Evolutionary conservation across 306 rosid species (phyloP).

Genomic region (Citrullus mucosospermus): DNA sequence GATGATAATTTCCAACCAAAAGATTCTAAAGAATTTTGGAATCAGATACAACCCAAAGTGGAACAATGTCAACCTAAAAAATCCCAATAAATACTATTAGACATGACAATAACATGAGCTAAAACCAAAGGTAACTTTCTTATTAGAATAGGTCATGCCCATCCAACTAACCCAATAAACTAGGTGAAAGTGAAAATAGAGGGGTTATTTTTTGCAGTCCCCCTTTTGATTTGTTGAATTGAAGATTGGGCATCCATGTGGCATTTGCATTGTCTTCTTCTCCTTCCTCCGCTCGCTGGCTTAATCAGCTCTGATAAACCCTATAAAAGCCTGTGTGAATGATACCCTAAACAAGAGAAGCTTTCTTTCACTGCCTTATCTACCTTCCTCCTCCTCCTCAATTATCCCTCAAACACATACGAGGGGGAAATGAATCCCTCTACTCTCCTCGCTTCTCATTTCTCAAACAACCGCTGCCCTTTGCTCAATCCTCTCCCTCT

Average conservation of each 20-base stretch:
- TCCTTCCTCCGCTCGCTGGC: slow-evolving; percentile 9
- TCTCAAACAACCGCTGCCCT: slow-evolving; percentile 19
- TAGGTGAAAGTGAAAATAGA: background rate
- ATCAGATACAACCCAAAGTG: too few relatives aligned
- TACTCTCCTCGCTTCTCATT: slow-evolving; percentile 31
- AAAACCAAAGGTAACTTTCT: too few relatives aligned
- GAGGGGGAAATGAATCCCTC: slow-evolving; percentile 56
- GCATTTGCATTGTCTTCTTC: background rate
- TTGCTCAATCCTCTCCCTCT: slow-evolving; percentile 34
- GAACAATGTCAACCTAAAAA: too few relatives aligned
- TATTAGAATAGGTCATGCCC: too few relatives aligned
- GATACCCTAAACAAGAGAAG: background rate
- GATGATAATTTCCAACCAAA: too few relatives aligned
- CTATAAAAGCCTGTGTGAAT: slow-evolving; percentile 17
- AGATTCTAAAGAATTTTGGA: too few relatives aligned
- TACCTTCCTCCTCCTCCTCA: background rate
- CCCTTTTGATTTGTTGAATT: background rate
- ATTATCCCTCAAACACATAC: background rate
- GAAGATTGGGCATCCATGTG: background rate
- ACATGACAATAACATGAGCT: too few relatives aligned
- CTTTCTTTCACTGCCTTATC: background rate
- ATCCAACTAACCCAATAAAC: too few relatives aligned
- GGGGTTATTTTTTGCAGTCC: background rate
- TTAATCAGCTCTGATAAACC: slow-evolving; percentile 31
- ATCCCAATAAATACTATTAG: too few relatives aligned